Evolutionary conservation across 129 eudicot genomes (phyloP), one percentile per base, ranked within the genome.

Genomic region (Erigeron canadensis): DNA sequence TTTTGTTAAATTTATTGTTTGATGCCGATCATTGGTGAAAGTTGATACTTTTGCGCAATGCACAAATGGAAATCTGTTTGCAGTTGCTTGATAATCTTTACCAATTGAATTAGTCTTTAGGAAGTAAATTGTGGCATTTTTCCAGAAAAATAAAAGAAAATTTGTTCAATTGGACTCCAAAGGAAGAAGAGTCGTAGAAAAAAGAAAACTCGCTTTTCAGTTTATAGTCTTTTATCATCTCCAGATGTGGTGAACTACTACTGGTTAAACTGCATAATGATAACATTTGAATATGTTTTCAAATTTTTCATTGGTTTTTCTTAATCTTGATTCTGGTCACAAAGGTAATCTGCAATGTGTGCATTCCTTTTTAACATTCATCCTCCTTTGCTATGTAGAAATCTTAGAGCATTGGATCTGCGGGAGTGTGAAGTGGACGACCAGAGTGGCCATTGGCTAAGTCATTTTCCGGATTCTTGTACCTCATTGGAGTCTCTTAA

Each of bases 371-470:
- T 5, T 5, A 17, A 72, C 61, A 15, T 46, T 61, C 19, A 34
- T 72, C 18, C 21, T 62, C 21, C 15, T 50, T 51, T 51, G 64
- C 10, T 18, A 51, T 72, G 78, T 79, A 92, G 98, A 80, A 79
- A 87, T 47, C 81, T 93, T 69, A 85, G 81, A 42, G 89, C 81
- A 50, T 65, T 93, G 59, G 96, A 93, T 77, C 87, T 93, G 77
- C 71, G 86, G 16, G 98, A 93, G 79, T 82, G 98, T 72, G 98
- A 93, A 51, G 98, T 93, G 70, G 96, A 87, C 38, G 98, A 89
- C 79, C 75, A 81, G 10, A 87, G 95, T 46, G 96, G 98, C 51
- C 89, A 82, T 67, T 93, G 98, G 98, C 77, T 93, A 45, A 85
- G 91, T 81, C 85, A 89, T 71, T 93, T 93, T 70, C 98, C 96